A percentile compares a stretch with the other conserved stretches of the same genome.
These are phyloP conservation scores for Pichia sp. DNA, from an alignment of 1,139 yeast genomes.

Conservation along the genomic window DNA sequence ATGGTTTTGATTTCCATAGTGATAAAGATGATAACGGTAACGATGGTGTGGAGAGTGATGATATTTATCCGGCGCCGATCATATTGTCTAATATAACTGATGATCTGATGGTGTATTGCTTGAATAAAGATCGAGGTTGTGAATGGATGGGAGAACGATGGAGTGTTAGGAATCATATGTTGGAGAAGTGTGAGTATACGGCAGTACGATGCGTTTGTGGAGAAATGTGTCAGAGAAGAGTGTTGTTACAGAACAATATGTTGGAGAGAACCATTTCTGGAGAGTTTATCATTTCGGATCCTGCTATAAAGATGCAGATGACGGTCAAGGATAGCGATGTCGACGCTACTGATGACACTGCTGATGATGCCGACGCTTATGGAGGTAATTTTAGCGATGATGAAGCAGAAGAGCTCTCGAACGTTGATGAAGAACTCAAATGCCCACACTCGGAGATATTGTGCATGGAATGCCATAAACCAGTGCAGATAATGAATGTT, in stretches of 20 bases:
- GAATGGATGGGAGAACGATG: conserved; percentile 52
- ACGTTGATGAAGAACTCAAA: background rate
- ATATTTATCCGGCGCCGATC: conserved; percentile 55
- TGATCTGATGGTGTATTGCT: conserved; percentile 52
- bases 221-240: conserved; percentile 16
- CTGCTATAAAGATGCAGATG: background rate
- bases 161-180: conserved; percentile 48
- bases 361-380: conserved; percentile 5
- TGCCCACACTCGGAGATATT: conserved; percentile 34
- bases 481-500: conserved; percentile 30
- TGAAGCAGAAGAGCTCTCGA: background rate
- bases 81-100: conserved; percentile 54
- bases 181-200: conserved; percentile 43
- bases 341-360: background rate
- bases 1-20: background rate
- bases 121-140: conserved; percentile 51
- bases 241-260: conserved; percentile 6
- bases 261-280: conserved; percentile 1
- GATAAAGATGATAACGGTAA: background rate
- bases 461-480: conserved; percentile 36
- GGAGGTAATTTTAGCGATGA: conserved; percentile 1
- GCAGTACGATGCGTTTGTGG: conserved; percentile 37
- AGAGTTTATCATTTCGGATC: background rate
- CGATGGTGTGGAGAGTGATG: conserved; percentile 2
- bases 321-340: background rate